Evolutionary conservation across 208 protist genomes (phyloP), one percentile per base, ranked within the genome.

Genomic region (Phytomonas francai): DNA sequence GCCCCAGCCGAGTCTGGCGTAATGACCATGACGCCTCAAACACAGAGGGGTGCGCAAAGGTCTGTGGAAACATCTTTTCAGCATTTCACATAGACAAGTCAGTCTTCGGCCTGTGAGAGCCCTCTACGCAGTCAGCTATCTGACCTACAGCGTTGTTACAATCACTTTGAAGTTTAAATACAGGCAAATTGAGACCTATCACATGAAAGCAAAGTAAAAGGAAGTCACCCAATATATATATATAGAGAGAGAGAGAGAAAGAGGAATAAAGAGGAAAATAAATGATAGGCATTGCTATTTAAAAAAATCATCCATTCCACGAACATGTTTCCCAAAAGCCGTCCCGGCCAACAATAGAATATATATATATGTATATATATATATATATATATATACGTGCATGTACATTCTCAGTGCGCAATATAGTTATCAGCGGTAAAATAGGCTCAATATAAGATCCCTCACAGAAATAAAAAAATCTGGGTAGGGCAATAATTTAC

Each of bases 401-500:
- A 54, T 54, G 25, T 54, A 54, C 45, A 54, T 54, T 54, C 45
- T 25, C 45, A 25, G 3, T 54, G 5, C 22, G 19, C 22, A 54
- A 54, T 54, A 54, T 54, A 54, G 19, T 25, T 54, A 25, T 2
- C 19, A 25, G 19, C 45, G 19, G 19, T 25, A 22, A 54, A 54
- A 54, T 54, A 54, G 45, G 45, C 45, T 25, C 45, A 12, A 7
- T 19, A 54, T 25, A 54, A 25, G 22, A 25, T 54, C 45, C 45
- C 45, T 25, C 39, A 39, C 22, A 25, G 19, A 45, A 14, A 14
- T 42, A 71, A 61, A 32, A 71, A 56, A 45, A 29, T 29, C 33
- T 59, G 31, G n/a, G 29, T 66, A 62, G 51, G 58, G 58, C n/a
- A 72, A 71, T 56, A 67, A 76, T 16, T 54, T 54, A 63, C 36